Percentiles rank a stretch among this genome's conserved stretches.
These are phyloP conservation scores for Dicorynia guianensis DNA, from an alignment of 306 rosid species.

Conservation along the genomic window DNA sequence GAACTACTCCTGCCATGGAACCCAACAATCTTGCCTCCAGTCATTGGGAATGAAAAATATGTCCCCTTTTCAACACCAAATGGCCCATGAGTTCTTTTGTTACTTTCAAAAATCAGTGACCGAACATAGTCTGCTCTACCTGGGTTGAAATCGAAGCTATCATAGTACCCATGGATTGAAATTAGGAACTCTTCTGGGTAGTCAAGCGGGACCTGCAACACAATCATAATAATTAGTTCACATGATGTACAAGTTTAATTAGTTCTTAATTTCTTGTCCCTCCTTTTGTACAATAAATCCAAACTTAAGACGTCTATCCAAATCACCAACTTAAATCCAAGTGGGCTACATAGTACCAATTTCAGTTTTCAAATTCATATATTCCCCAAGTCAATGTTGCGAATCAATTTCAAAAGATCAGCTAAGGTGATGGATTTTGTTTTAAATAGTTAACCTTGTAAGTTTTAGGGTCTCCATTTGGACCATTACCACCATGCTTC, in stretches of 20 bases:
- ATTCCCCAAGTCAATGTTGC: not conserved
- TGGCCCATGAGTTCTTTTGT: constrained; percentile 68
- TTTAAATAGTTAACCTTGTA: constrained; percentile 41
- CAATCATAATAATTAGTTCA: constrained; percentile 27
- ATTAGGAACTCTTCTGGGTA: constrained; percentile 69
- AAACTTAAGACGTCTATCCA: no score
- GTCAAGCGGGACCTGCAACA: constrained; percentile 66
- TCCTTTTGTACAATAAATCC: no score
- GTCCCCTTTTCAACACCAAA: constrained; percentile 69
- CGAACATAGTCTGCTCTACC: constrained; percentile 53
- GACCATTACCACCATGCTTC: constrained; percentile 89
- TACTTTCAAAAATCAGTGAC: constrained; percentile 67
- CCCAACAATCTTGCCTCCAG: constrained; percentile 81
- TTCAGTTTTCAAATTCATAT: not conserved
- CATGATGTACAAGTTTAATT: constrained; percentile 26
- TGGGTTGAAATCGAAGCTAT: constrained; percentile 55
- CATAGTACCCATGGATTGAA: constrained; percentile 70
- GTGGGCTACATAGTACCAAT: not conserved
- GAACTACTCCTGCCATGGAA: constrained; percentile 81
- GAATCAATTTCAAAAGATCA: constrained; percentile 2
- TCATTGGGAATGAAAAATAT: constrained; percentile 61
- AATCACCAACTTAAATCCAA: no score
- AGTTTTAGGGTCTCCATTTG: constrained; percentile 70
- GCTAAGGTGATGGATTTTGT: not conserved
- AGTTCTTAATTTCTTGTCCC: no score